Percentiles rank a stretch among this genome's conserved stretches.
Evolutionary conservation across 2,329 filamentous ascomycete genomes (phyloP).

Genomic region (Microascus cirrosus): DNA sequence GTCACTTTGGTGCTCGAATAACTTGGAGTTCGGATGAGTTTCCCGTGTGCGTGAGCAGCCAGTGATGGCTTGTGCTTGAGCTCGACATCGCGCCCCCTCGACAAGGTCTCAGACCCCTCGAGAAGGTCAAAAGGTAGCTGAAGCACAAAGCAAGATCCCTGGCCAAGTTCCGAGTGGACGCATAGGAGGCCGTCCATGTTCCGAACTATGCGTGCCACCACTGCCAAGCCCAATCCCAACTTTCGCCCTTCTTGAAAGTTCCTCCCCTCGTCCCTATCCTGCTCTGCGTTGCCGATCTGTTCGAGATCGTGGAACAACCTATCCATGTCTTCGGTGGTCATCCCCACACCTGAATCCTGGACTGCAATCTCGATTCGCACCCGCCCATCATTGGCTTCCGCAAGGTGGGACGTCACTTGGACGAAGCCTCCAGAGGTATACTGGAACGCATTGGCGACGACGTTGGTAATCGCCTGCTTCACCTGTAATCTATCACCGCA

Average conservation of each 20-base stretch:
- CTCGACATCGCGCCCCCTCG: constrained; percentile 15
- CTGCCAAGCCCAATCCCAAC: constrained; percentile 72
- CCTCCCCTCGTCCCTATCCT: neutral
- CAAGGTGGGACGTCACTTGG: constrained; percentile 57
- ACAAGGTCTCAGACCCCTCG: constrained; percentile 10
- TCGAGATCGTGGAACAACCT: constrained; percentile 47
- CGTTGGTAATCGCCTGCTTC: constrained; percentile 72
- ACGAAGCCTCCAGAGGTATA: constrained; percentile 60
- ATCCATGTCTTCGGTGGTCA: constrained; percentile 50
- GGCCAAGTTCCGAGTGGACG: constrained; percentile 71
- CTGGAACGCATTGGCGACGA: constrained; percentile 77
- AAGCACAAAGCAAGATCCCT: constrained; percentile 73
- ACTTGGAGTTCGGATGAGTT: neutral
- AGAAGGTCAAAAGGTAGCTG: constrained; percentile 63
- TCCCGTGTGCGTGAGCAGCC: neutral
- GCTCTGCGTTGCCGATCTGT: constrained; percentile 39
- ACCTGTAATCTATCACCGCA: constrained; percentile 70
- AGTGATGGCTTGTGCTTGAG: neutral
- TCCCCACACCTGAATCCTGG: constrained; percentile 65
- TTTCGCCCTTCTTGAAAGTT: constrained; percentile 22
- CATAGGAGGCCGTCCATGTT: constrained; percentile 86
- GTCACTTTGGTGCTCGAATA: neutral
- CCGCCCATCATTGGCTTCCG: constrained; percentile 35
- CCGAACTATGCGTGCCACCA: constrained; percentile 76
- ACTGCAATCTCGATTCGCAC: constrained; percentile 64